Base-by-base conservation (phyloP, 2,329 filamentous ascomycete genomes). In the Dactylellina leptospora region DNA sequence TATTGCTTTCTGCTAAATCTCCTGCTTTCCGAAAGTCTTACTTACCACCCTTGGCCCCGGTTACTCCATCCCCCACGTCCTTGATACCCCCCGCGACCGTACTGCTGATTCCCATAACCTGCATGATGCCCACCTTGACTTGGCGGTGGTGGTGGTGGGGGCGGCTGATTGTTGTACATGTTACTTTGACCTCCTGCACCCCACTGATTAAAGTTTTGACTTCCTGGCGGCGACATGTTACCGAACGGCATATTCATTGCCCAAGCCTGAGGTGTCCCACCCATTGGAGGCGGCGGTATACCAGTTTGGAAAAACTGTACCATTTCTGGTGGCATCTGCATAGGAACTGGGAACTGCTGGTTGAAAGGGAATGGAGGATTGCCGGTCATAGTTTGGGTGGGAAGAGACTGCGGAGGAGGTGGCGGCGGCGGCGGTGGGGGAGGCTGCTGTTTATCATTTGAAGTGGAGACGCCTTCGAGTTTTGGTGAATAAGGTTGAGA, bases 241-340 rank as follows among this genome's bases (percentile, higher is more conserved):
- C 42, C 47, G 20, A 58, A 48, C 18, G 64, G 69, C 69, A 73
- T 73, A 36, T 60, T 51, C 40, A 61, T 55, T 16, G 33, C 50
- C 61, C 60, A 68, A 1, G 33, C 11, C 47, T 54, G 69, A 3
- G 60, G 60, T 47, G 53, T 23, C 9, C 10, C 10, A 16, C 6
- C 69, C 8, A 38, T 55, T 50, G 62, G 66, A 10, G 50, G 69
- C 10, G 69, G 59, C 16, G 50, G 60, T 16, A 71, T 53, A 9
- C 48, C 48, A 4, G 55, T n/a, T 54, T 73, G 69, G 25, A 68
- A 68, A 45, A 73, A 73, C n/a, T 73, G 69, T 16, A 45, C 48
- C 69, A 73, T 73, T 28, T 73, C 60, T 18, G 69, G 61, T 30
- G 59, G 69, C 54, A 68, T 66, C 9, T 28, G 69, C 60, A 66